Percentiles rank a stretch among this genome's conserved stretches.
Conservation (phyloP, 495 filamentous ascomycete genomes). For the Neurospora sp. region DNA sequence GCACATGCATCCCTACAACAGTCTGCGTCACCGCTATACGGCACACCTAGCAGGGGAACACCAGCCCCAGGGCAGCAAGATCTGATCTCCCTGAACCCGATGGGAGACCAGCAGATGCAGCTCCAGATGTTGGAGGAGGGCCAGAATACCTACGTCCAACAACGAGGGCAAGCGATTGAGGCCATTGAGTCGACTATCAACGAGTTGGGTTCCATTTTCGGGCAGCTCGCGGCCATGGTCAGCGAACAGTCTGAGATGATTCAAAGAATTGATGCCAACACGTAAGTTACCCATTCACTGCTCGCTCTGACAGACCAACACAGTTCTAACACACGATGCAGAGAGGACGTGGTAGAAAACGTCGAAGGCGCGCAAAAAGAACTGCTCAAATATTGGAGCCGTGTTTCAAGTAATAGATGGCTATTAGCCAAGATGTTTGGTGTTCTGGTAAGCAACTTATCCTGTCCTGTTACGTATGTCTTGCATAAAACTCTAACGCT, state of each 20-base stretch:
- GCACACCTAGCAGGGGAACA: slow-evolving; percentile 56
- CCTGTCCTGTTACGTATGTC: not conserved
- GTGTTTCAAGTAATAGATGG: slow-evolving; percentile 92
- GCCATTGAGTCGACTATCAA: slow-evolving; percentile 91
- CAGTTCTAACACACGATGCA: slow-evolving; percentile 43
- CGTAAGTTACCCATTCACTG: slow-evolving; percentile 23
- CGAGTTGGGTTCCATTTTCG: slow-evolving; percentile 91
- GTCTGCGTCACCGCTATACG: slow-evolving; percentile 74
- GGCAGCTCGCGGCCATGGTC: slow-evolving; percentile 95
- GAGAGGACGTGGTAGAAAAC: slow-evolving; percentile 73
- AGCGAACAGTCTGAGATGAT: slow-evolving; percentile 95
- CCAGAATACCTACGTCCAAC: slow-evolving; percentile 81
- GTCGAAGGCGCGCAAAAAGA: slow-evolving; percentile 93
- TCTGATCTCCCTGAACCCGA: slow-evolving; percentile 76
- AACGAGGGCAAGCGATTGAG: slow-evolving; percentile 91
- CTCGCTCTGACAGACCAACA: not conserved
- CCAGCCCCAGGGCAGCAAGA: slow-evolving; percentile 49
- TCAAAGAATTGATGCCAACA: slow-evolving; percentile 87
- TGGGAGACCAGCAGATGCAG: slow-evolving; percentile 76
- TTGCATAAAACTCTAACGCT: not conserved
- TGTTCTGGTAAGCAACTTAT: slow-evolving; percentile 45
- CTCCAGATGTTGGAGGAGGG: slow-evolving; percentile 90
- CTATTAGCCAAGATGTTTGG: slow-evolving; percentile 99
- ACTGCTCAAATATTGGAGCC: slow-evolving; percentile 89
- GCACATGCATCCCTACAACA: slow-evolving; percentile 49